Base-by-base conservation (phyloP, 1,139 yeast genomes). In the Keqinozyma sinolaborantium region DNA sequence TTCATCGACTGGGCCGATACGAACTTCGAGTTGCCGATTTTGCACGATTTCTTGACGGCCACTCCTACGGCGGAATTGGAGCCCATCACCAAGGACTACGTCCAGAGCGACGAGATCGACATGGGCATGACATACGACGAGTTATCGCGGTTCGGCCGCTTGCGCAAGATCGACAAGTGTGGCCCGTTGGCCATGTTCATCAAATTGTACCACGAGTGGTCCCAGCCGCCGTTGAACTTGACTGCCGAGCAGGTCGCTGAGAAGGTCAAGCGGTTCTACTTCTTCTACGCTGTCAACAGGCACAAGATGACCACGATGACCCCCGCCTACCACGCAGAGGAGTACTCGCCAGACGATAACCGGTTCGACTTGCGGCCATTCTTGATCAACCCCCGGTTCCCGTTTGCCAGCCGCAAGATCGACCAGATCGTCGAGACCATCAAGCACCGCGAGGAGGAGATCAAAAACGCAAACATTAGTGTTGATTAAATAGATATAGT, bases 121-220 rank as follows among this genome's bases (percentile, higher is more conserved):
- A 92, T 92, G 98, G 99, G 99, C 2, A 83, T 94, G 83, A 84
- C 96, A 0, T 92, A 92, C 51, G 95, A 88, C 42, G 98, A 92
- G 53, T 72, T 92, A 36, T 83, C 95, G 20, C 68, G 83, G 10
- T 90, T 92, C 64, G 99, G 99, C n/a, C 73, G 83, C 38, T 71
- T 92, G 40, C 76, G 99, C 42, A 92, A 92, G 58, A 83, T 92
- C 30, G 88, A 86, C 31, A 88, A 90, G 58, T 86, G 95, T 59
- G 99, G 99, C 1, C 98, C 98, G 3, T 83, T 83, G 51, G 85
- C 95, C 5, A 86, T 87, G 95, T 92, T 92, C 54, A 68, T 88
- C 49, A 87, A 88, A 51, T 64, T 92, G 29, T 76, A 87, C 47
- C 97, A 92, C 51, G 84, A 83, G 51, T 92, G 98, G 99, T 79